Evolutionary conservation across 768 basidiomycete genomes (phyloP), one percentile per base, ranked within the genome.

Genomic region (Piloderma croceum): DNA sequence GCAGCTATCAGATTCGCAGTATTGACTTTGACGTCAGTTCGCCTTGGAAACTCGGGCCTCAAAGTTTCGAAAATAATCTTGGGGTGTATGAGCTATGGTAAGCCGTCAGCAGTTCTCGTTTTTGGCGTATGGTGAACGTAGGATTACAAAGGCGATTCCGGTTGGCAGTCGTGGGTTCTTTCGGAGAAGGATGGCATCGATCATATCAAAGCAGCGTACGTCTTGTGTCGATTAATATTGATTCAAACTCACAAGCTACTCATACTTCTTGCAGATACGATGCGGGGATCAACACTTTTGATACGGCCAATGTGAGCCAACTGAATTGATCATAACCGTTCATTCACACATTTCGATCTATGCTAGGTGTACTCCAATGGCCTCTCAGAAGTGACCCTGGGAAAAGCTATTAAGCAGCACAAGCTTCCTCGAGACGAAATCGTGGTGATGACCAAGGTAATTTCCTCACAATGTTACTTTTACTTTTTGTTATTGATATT

Each of bases 271-370:
- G 10, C 27, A 60, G 58, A 7, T 83, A 76, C 38, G 78, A 81
- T 10, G 70, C 71, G n/a, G 79, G 81, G 13, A 75, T 82, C 44
- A 72, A 79, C 44, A 69, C 78, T 0, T 82, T 80, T 43, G 77
- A 78, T 51, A 80, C 75, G 2, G 75, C 75, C 3, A 65, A 77
- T 47, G 69, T 71, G 37, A 7, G 42, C n/a, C 47, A 50, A 7
- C 33, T 48, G 6, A 54, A 51, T 63, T 41, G 44, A 64, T 18
- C 58, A 61, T 10, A 53, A 62, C 32, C 58, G 58, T 7, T 29
- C 27, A 29, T 9, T 9, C 10, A 15, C 27, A 9, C 10, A 29
- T 15, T 48, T 58, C 33, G 63, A 62, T 7, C 36, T 56, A 5
- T 63, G 59, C 6, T 67, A 71, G 45, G 38, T 49, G 13, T 56